phyloP scores from a whole-genome alignment of 2,329 filamentous ascomycete species.

The Stenocarpella maydis region DNA sequence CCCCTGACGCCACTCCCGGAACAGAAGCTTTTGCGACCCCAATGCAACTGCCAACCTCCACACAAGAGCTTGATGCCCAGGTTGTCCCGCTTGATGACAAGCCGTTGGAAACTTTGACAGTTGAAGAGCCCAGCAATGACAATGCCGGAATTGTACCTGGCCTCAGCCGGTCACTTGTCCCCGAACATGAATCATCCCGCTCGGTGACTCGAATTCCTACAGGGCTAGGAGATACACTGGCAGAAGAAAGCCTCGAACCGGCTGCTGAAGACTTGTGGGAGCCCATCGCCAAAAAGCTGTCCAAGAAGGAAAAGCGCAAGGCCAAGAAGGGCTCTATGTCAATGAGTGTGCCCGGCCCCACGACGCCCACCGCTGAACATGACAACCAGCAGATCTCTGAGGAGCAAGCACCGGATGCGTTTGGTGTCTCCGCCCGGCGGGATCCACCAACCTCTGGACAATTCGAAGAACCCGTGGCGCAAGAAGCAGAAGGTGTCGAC shows the following conservation, averaged over 20 bases:
- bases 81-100: neutral
- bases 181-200: conserved; percentile 1
- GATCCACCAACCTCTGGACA: neutral
- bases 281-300: conserved; percentile 41
- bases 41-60: neutral
- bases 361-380: neutral
- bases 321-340: conserved; percentile 32
- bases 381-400: neutral
- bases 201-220: conserved; percentile 27
- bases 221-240: neutral
- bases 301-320: conserved; percentile 40
- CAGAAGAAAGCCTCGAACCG: conserved; percentile 10
- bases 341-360: conserved; percentile 11
- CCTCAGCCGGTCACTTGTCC: conserved; percentile 29
- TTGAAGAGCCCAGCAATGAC: conserved; percentile 23
- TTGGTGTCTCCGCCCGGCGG: neutral
- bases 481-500: neutral
- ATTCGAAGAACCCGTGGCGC: neutral
- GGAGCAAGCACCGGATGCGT: neutral
- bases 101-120: neutral
- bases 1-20: neutral
- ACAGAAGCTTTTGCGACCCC: conserved; percentile 26
- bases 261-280: conserved; percentile 38
- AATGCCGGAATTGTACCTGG: conserved; percentile 35
- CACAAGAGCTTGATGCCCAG: neutral